Base-by-base conservation (phyloP, 1,139 yeast species). In the Hyphopichia wangnamkhiaoensis region DNA sequence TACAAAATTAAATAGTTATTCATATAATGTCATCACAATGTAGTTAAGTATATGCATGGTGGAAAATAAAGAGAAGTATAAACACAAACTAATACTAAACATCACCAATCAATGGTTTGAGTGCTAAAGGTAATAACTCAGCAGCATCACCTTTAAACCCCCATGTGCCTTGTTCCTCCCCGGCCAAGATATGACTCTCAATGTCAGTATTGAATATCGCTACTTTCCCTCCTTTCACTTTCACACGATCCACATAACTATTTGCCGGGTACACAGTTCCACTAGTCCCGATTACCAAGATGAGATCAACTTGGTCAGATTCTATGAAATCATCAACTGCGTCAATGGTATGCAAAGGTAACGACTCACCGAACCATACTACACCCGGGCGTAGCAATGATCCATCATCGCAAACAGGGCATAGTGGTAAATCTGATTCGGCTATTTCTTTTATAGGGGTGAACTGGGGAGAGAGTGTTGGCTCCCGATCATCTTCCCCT, bases 191-290 rank as follows among this genome's bases (percentile, higher is more conserved):
- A 14, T 64, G 65, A 23, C 60, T 64, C 24, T 76, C 84, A 18
- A 73, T 71, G 40, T 82, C 89, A 1, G 84, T 83, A 54, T 89
- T 88, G 63, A 89, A 89, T 1, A 89, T 77, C 0, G 95, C 96
- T 24, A 88, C 86, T 48, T 80, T 81, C 0, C 95, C 96, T 2
- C 95, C 95, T 42, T 79, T 78, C 44, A 70, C 70, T 41, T 68
- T 70, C 2, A 86, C 87, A 46, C 91, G 68, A 46, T 89, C 95
- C 18, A 89, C 93, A 56, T 86, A 89, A 19, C 95, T 88, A 43
- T 91, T 89, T 2, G 96, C 95, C 1, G 96, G 96, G 81, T 94
- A 89, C 1, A 86, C 91, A 0, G 82, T 71, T 3, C 93, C 90
- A 27, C 93, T 82, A 2, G 96, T 87, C 1, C 96, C 96, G 14